These are phyloP conservation scores for Hymenoscyphus fraxineus DNA, from an alignment of 2,329 filamentous ascomycete genomes.

Conservation along the genomic window DNA sequence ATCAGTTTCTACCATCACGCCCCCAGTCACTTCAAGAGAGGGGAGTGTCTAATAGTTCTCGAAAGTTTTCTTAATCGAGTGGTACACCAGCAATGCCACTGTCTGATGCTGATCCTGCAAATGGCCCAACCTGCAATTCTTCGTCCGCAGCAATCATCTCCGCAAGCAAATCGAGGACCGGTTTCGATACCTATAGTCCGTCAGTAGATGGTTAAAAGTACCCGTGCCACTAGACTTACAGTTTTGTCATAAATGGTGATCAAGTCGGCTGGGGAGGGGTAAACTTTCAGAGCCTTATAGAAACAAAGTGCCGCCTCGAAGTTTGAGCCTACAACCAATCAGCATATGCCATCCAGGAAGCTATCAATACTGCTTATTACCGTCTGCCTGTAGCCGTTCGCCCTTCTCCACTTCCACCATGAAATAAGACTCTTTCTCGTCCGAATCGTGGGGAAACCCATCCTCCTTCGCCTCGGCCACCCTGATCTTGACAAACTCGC, in stretches of 20 bases:
- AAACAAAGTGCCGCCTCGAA: slow-evolving; percentile 90
- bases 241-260: slow-evolving; percentile 99
- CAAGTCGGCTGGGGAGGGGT: slow-evolving; percentile 86
- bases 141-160: slow-evolving; percentile 97
- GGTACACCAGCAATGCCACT: slow-evolving; percentile 30
- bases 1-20: slow-evolving; percentile 15
- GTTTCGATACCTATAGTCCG: slow-evolving; percentile 44
- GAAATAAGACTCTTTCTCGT: slow-evolving; percentile 94
- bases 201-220: slow-evolving; percentile 17
- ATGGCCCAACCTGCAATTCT: slow-evolving; percentile 56
- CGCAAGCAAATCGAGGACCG: slow-evolving; percentile 90
- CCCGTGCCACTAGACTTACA: not conserved
- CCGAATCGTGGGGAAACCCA: slow-evolving; percentile 84
- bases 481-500: slow-evolving; percentile 67
- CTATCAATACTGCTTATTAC: slow-evolving; percentile 46
- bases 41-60: slow-evolving; percentile 13
- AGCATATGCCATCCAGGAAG: not conserved
- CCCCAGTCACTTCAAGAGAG: slow-evolving; percentile 8
- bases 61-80: slow-evolving; percentile 29
- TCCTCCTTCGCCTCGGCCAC: slow-evolving; percentile 83
- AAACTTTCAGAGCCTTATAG: slow-evolving; percentile 98
- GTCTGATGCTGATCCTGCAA: slow-evolving; percentile 30
- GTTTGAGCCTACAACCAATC: slow-evolving; percentile 31
- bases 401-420: slow-evolving; percentile 91
- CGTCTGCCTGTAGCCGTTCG: slow-evolving; percentile 77